Evolutionary conservation across 768 basidiomycete species (phyloP).

Genomic region (Boletus coccyginus): DNA sequence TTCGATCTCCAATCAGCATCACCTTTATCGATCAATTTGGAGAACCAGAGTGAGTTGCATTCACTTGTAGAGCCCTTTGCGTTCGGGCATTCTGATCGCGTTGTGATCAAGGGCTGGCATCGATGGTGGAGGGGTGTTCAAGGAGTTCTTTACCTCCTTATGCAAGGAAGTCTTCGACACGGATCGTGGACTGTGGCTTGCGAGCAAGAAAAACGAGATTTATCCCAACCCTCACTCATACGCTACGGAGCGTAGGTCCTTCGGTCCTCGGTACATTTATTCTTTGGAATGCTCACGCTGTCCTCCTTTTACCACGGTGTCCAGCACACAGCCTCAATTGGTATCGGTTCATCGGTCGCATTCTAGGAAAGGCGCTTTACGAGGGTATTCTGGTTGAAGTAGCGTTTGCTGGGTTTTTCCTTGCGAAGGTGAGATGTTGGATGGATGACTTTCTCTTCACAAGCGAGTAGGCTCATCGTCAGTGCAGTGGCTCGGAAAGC

Average conservation of each 20-base stretch:
- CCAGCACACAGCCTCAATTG: constrained; percentile 82
- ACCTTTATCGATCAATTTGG: constrained; percentile 92
- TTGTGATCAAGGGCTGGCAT: constrained; percentile 67
- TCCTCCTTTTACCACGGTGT: not conserved
- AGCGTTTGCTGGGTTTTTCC: constrained; percentile 93
- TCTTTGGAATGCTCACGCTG: not conserved
- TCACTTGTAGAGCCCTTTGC: not conserved
- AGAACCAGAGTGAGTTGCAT: constrained; percentile 65
- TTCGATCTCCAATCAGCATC: constrained; percentile 85
- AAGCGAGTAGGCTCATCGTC: not conserved
- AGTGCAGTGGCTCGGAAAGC: constrained; percentile 84
- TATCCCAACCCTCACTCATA: constrained; percentile 94
- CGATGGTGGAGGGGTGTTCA: constrained; percentile 96
- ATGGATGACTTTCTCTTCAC: not conserved
- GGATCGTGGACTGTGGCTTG: constrained; percentile 91
- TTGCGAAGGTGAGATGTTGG: constrained; percentile 63
- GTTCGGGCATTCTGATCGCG: not conserved
- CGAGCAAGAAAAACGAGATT: constrained; percentile 86
- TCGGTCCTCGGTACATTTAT: not conserved
- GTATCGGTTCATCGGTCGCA: constrained; percentile 91
- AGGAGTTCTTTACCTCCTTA: constrained; percentile 93
- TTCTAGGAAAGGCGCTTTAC: constrained; percentile 95
- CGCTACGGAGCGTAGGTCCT: constrained; percentile 73
- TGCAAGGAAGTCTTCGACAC: constrained; percentile 95
- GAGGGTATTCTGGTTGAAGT: constrained; percentile 95